Conservation (phyloP, 805 yeast species). For the Zygosaccharomyces bisporus region DNA sequence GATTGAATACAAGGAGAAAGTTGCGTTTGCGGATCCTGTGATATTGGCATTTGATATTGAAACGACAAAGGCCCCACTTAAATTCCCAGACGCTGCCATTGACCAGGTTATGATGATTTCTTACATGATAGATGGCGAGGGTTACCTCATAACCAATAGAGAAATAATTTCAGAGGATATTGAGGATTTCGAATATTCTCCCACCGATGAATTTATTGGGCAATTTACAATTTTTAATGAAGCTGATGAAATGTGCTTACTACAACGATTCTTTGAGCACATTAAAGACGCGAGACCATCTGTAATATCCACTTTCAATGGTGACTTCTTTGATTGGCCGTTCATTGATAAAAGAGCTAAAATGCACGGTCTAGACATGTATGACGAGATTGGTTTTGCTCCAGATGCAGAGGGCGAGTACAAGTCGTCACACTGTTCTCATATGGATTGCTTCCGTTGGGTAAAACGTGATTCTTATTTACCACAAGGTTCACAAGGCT, state of each 20-base stretch:
- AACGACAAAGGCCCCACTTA: conserved; percentile 93
- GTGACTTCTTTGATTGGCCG: conserved; percentile 99
- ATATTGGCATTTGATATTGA: conserved; percentile 96
- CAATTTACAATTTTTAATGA: conserved; percentile 86
- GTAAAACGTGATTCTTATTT: conserved; percentile 95
- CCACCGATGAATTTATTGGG: conserved; percentile 94
- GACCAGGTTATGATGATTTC: conserved; percentile 99
- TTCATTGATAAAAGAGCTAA: conserved; percentile 86
- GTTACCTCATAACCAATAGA: conserved; percentile 87
- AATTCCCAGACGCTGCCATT: conserved; percentile 85
- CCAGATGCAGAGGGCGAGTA: conserved; percentile 87
- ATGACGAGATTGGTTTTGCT: conserved; percentile 89
- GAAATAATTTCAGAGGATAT: conserved; percentile 93
- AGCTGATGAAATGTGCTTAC: conserved; percentile 69
- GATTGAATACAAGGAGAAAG: conserved; percentile 57
- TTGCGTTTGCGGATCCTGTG: conserved; percentile 96
- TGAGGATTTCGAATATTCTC: conserved; percentile 96
- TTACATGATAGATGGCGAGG: conserved; percentile 98
- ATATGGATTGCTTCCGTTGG: conserved; percentile 98
- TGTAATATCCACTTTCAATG: conserved; percentile 96
- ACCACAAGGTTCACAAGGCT: conserved; percentile 98
- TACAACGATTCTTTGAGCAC: conserved; percentile 82
- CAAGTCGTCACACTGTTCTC: conserved; percentile 86
- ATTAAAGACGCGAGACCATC: conserved; percentile 86
- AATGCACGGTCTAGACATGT: conserved; percentile 82